Base-by-base conservation (phyloP, 2,329 filamentous ascomycete species). In the Coniochaeta sp. region DNA sequence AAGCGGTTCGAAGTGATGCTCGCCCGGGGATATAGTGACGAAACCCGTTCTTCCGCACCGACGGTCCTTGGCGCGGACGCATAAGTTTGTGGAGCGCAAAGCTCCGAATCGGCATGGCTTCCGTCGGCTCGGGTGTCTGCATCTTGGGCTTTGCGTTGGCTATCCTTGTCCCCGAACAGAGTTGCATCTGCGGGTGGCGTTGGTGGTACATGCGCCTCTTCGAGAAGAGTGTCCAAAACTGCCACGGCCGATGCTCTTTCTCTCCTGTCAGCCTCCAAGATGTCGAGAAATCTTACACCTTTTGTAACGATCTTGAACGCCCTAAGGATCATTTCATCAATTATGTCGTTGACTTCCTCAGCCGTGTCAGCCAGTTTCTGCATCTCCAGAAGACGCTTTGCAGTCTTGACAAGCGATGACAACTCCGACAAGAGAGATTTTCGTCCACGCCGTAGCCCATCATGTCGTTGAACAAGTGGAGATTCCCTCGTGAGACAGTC, bases 301-400 rank as follows among this genome's bases (percentile, higher is more conserved):
- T 93, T 88, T 55, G 88, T 93, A n/a, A 96, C 90, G 58, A 98
- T 92, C 70, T 90, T 92, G 78, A 96, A 98, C 0, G 93, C 93
- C 72, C 93, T 95, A 58, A 96, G 77, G 26, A 98, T 89, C 84
- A 98, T 91, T 71, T 96, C 90, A 69, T 98, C 93, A 60, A 97
- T 84, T 60, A 93, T 84, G 66, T 89, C 85, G 68, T 91, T 91
- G 14, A 89, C 79, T 54, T 85, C 81, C 32, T 88, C 82, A 0
- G 75, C 71, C 0, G 80, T 77, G 16, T 76, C 73, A 0, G 75
- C 65, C 47, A 74, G 65, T 61, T 77, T 80, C 61, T 90, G 86
- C 63, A 85, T 81, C 68, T 93, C 91, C 72, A 93, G 91, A 64
- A 99, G 78, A 56, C 85, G 83, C 74, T 96, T 97, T 19, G 91